A percentile compares a stretch with the other conserved stretches of the same genome.
These are phyloP conservation scores for Vaccinium vitisidaea DNA, from an alignment of 148 eudicot species.

Conservation along the genomic window DNA sequence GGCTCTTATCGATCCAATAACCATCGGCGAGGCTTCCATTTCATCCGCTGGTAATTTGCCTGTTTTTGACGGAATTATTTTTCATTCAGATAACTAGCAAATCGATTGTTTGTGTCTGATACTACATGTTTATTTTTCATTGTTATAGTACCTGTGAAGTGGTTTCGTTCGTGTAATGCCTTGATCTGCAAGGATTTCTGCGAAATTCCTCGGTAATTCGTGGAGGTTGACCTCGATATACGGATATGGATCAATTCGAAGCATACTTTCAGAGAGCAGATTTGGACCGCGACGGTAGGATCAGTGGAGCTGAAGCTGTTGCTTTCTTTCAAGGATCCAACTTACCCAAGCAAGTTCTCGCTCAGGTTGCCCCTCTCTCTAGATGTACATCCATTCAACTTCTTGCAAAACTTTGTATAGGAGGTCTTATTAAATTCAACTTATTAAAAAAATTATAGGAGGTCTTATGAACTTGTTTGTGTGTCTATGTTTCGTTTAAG, in stretches of 20 bases:
- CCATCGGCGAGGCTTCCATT: not conserved
- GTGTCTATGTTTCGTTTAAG: not conserved
- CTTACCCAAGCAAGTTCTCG: slow-evolving; percentile 79
- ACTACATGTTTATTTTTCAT: not conserved
- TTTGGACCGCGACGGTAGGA: slow-evolving; percentile 88
- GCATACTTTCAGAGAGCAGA: slow-evolving; percentile 77
- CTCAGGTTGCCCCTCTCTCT: slow-evolving; percentile 52
- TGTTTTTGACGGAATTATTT: not conserved
- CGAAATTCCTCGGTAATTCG: not conserved
- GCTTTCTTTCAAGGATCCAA: slow-evolving; percentile 81
- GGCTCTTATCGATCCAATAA: slow-evolving; percentile 3
- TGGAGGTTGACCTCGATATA: slow-evolving; percentile 23
- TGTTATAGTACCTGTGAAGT: not conserved
- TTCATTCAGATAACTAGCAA: not conserved
- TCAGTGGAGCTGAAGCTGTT: slow-evolving; percentile 95
- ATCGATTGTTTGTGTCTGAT: not conserved
- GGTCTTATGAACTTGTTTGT: not conserved
- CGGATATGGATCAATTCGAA: slow-evolving; percentile 73
- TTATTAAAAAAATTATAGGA: too few relatives aligned
- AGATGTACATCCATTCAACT: not conserved
- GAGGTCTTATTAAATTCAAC: not conserved
- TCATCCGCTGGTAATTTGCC: not conserved
- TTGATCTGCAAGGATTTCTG: slow-evolving; percentile 12
- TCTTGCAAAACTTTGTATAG: too few relatives aligned
- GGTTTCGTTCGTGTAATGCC: slow-evolving; percentile 13